A percentile compares a stretch with the other conserved stretches of the same genome.
Conservation (phyloP, 345 rosid genomes). For the Raphanus raphanistrum region DNA sequence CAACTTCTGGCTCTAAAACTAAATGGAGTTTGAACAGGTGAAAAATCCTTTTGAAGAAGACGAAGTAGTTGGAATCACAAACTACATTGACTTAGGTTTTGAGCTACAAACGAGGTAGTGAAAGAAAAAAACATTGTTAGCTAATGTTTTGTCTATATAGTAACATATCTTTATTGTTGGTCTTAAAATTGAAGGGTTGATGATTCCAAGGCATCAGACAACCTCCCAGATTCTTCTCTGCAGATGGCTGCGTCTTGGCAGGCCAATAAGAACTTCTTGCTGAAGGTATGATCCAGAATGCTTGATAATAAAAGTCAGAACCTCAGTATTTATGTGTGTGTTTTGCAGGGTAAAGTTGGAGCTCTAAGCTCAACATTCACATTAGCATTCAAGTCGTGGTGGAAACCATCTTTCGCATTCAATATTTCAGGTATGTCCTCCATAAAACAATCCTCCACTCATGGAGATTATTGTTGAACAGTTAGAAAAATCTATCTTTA, state of each 20-base stretch:
- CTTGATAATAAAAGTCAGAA: background rate
- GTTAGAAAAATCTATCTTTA: background rate
- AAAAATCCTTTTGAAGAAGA: constrained; percentile 79
- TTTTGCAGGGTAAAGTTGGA: constrained; percentile 76
- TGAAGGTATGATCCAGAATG: constrained; percentile 52
- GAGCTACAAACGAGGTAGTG: constrained; percentile 80
- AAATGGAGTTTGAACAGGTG: constrained; percentile 53
- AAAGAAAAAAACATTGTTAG: background rate
- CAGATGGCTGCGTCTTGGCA: constrained; percentile 97
- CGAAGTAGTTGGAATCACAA: constrained; percentile 87
- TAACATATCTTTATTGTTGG: constrained; percentile 20
- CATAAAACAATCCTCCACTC: background rate
- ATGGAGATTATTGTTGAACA: background rate
- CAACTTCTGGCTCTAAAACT: background rate
- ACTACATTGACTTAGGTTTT: constrained; percentile 87
- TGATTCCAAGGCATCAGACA: constrained; percentile 44
- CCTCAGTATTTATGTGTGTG: background rate
- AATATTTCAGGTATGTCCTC: constrained; percentile 57
- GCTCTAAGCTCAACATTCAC: constrained; percentile 70
- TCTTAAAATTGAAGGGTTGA: constrained; percentile 52
- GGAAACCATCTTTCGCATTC: constrained; percentile 90
- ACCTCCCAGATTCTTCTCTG: constrained; percentile 60
- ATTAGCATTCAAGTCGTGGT: constrained; percentile 94
- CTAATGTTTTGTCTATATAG: background rate
- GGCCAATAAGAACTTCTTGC: constrained; percentile 83